Evolutionary conservation across 192 early-diverging fungal species (phyloP).

Genomic region (Spizellomyces sp.): DNA sequence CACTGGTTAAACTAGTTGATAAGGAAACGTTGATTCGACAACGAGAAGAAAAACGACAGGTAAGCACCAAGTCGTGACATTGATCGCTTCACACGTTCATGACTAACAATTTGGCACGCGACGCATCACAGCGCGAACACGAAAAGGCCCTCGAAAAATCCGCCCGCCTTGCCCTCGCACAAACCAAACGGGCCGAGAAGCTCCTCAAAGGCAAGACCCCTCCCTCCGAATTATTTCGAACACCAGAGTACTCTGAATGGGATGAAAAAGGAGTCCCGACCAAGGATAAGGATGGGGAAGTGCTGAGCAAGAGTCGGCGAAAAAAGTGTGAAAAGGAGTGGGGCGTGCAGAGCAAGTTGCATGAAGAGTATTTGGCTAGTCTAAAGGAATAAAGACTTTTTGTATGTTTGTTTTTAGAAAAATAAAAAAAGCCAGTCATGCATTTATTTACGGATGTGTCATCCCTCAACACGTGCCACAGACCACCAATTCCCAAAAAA

Average conservation of each 20-base stretch:
- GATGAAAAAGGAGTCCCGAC: slow-evolving; percentile 87
- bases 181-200: slow-evolving; percentile 65
- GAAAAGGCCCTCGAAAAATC: slow-evolving; percentile 67
- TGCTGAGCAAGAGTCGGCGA: slow-evolving; percentile 76
- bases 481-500: background rate
- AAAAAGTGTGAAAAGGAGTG: slow-evolving; percentile 91
- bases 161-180: slow-evolving; percentile 43
- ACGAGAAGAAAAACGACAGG: slow-evolving; percentile 53
- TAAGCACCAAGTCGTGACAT: background rate
- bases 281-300: slow-evolving; percentile 78
- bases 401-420: too few relatives aligned
- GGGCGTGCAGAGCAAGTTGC: slow-evolving; percentile 85
- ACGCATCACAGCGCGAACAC: slow-evolving; percentile 42
- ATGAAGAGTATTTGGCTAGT: slow-evolving; percentile 73
- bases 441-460: too few relatives aligned
- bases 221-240: slow-evolving; percentile 82
- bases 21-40: slow-evolving; percentile 47
- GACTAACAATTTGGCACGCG: background rate
- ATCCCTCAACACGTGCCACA: background rate
- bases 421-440: too few relatives aligned
- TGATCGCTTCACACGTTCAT: background rate
- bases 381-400: too few relatives aligned
- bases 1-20: slow-evolving; percentile 89
- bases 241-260: slow-evolving; percentile 69
- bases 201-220: slow-evolving; percentile 78